Conservation (phyloP, 208 protist species). For the Trichomonas vaginalis region DNA sequence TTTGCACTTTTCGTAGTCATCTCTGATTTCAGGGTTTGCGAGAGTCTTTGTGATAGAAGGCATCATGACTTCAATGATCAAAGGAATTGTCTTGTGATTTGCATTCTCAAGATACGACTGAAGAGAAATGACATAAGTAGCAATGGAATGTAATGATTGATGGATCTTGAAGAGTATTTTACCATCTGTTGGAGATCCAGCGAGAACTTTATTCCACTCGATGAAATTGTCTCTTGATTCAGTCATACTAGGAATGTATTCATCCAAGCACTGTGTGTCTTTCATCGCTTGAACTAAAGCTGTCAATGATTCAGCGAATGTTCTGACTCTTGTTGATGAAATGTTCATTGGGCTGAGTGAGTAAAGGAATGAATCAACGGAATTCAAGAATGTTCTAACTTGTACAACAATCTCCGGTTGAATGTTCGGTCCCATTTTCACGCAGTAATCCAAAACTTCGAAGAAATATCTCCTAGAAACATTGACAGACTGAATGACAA, state of each 20-base stretch:
- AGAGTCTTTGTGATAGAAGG: background rate
- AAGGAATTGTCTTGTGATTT: background rate
- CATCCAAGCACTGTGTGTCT: background rate
- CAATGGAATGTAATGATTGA: background rate
- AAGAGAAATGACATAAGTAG: background rate
- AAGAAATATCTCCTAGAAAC: background rate
- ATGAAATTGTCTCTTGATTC: background rate
- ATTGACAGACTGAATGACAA: background rate
- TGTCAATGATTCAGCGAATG: background rate
- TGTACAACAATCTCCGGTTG: background rate
- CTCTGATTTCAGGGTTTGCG: background rate
- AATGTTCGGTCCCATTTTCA: background rate
- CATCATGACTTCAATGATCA: background rate
- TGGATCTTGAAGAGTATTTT: background rate
- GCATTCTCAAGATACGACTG: background rate
- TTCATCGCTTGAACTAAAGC: background rate
- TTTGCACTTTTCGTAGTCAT: background rate
- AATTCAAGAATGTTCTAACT: background rate
- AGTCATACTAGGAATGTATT: background rate
- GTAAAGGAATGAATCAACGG: background rate
- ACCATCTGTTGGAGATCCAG: background rate
- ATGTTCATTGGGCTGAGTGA: background rate
- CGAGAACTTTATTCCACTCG: background rate
- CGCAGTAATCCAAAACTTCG: background rate
- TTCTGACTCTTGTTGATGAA: background rate